Conservation (phyloP, 352 stramenopile species). For the Phytophthora idaei region DNA sequence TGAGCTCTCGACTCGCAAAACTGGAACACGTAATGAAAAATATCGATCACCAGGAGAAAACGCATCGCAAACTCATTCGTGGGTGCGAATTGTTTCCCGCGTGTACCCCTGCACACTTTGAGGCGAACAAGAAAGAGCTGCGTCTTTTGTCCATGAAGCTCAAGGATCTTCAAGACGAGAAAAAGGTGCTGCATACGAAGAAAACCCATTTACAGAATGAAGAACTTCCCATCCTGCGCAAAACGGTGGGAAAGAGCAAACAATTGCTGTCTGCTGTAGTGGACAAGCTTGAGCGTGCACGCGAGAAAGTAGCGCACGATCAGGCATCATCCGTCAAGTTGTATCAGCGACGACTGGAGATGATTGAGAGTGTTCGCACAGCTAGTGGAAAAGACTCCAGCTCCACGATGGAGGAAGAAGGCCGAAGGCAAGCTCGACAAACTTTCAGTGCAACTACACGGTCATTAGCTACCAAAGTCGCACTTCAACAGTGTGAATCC, state of each 20-base stretch:
- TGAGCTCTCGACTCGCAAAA: constrained; percentile 69
- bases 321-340: constrained; percentile 71
- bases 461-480: constrained; percentile 72
- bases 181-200: constrained; percentile 67
- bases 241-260: constrained; percentile 66
- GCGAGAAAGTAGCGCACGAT: constrained; percentile 71
- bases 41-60: constrained; percentile 79
- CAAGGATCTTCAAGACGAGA: constrained; percentile 71
- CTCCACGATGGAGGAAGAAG: constrained; percentile 30
- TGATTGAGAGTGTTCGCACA: constrained; percentile 71
- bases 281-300: constrained; percentile 63
- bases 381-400: constrained; percentile 21
- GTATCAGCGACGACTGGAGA: constrained; percentile 69
- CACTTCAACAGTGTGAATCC: constrained; percentile 78
- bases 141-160: constrained; percentile 73
- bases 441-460: constrained; percentile 47
- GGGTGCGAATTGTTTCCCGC: constrained; percentile 70
- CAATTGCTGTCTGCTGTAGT: constrained; percentile 66
- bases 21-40: constrained; percentile 64
- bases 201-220: constrained; percentile 62
- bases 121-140: constrained; percentile 71
- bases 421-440: constrained; percentile 30
- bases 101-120: constrained; percentile 63
- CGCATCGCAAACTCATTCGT: constrained; percentile 66
- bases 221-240: constrained; percentile 61